Base-by-base conservation (phyloP, 148 eudicot species). In the Camellia japonica region DNA sequence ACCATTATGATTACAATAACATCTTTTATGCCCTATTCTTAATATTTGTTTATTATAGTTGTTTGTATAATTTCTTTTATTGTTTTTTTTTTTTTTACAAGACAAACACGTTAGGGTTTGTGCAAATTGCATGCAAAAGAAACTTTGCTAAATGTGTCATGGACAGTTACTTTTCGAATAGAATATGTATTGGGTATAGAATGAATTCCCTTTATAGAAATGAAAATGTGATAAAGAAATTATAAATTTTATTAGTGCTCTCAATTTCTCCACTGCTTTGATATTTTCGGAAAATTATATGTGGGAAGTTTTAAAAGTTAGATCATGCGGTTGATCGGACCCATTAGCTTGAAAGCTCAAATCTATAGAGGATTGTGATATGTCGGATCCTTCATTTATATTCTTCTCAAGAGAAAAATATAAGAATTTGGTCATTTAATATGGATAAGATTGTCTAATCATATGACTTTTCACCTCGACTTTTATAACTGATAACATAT, bases 1-100 rank as follows among this genome's bases (percentile, higher is more conserved):
- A 83, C 82, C 85, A 77, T 9, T 74, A 86, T 87, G 79, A 91
- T 87, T 84, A 88, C 87, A 69, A 76, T 83, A 85, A 79, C 85
- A 83, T 86, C 87, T 85, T 30, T 85, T 88, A 60, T 83, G 51
- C 19, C 71, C 71, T 83, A 43, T 68, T 67, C 58, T 78, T 80
- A 49, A 63, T 74, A 63, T 83, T 56, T 80, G 18, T 77, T 82
- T 74, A 11, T 41, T n/a, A 51, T 75, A 78, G 83, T 43, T 85
- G 52, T 72, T 66, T 75, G 71, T 51, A 75, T 83, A 69, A 56
- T 75, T 81, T 76, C 16, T 58, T 76, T 30, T 16, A 64, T 47
- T 38, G 65, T 14, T 51, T 30, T 30, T 30, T 30, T 23, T 23
- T 30, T 30, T 30, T 30, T 78, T 85, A 82, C 84, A 78, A 68